Conservation (phyloP, 1,284 basidiomycete species). For the Cryptococcus neoformans region DNA sequence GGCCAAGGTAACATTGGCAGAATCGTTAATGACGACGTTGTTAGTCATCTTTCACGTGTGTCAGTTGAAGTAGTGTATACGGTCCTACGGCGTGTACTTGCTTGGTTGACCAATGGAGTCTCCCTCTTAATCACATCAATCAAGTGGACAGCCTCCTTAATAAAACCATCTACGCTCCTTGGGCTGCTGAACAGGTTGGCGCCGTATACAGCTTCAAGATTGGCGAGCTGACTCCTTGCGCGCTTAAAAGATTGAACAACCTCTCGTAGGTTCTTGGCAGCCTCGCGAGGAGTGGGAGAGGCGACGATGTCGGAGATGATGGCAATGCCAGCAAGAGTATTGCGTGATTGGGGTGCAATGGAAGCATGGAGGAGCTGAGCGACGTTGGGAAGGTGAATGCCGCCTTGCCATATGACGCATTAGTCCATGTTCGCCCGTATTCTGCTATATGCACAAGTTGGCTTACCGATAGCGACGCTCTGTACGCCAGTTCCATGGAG, state of each 20-base stretch:
- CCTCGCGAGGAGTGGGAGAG: slow-evolving; percentile 60
- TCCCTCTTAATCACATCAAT: slow-evolving; percentile 56
- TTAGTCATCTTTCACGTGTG: slow-evolving; percentile 70
- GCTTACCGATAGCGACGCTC: slow-evolving; percentile 76
- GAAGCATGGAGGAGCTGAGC: slow-evolving; percentile 68
- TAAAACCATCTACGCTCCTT: slow-evolving; percentile 29
- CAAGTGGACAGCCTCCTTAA: slow-evolving; percentile 51
- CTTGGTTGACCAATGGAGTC: slow-evolving; percentile 77
- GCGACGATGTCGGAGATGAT: slow-evolving; percentile 86
- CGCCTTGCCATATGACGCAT: slow-evolving; percentile 55
- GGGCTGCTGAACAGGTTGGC: not conserved
- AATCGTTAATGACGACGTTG: slow-evolving; percentile 83
- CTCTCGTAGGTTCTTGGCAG: slow-evolving; percentile 52
- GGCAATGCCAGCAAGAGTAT: slow-evolving; percentile 73
- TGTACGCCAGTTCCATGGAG: slow-evolving; percentile 64
- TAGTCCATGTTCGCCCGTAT: not conserved
- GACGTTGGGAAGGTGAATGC: slow-evolving; percentile 73
- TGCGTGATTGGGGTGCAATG: slow-evolving; percentile 58
- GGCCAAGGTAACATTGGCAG: slow-evolving; percentile 86
- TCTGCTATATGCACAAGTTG: not conserved
- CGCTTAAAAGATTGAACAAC: slow-evolving; percentile 45
- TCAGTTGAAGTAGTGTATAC: not conserved
- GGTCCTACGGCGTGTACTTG: slow-evolving; percentile 35
- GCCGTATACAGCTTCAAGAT: slow-evolving; percentile 10
- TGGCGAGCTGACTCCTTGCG: slow-evolving; percentile 9